Evolutionary conservation across 1,139 yeast species (phyloP).

Genomic region (Waltiozyma sp.): DNA sequence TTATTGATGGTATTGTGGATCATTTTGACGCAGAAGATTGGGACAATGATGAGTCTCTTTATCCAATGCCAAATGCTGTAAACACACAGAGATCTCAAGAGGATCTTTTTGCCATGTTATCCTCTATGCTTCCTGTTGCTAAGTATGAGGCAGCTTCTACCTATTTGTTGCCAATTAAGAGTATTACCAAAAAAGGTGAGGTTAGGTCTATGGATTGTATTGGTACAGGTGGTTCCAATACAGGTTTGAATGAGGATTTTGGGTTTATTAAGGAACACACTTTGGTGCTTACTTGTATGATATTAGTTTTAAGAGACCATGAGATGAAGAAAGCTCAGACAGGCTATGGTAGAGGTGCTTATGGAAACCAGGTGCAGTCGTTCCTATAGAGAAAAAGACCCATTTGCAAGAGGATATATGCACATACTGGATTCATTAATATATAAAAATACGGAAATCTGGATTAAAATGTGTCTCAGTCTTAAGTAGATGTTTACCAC

Average conservation of each 20-base stretch:
- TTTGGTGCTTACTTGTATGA: constrained; percentile 24
- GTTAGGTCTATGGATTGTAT: constrained; percentile 20
- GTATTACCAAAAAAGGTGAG: constrained; percentile 22
- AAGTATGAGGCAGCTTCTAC: constrained; percentile 19
- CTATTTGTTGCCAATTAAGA: constrained; percentile 18
- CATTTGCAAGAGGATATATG: too few species aligned
- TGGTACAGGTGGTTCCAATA: constrained; percentile 9
- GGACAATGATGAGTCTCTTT: constrained; percentile 2
- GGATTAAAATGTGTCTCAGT: too few species aligned
- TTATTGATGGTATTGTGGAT: constrained; percentile 11
- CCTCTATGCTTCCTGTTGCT: constrained; percentile 14
- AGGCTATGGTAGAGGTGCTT: neutral
- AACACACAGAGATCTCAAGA: constrained; percentile 2
- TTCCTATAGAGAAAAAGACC: neutral
- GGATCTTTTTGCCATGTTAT: constrained; percentile 1
- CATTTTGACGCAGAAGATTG: neutral
- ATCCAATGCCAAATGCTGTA: constrained; percentile 2
- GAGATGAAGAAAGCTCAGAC: constrained; percentile 3
- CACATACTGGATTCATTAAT: too few species aligned
- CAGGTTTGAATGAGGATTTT: constrained; percentile 7
- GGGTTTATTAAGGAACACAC: constrained; percentile 22
- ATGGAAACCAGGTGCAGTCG: neutral
- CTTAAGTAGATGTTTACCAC: too few species aligned
- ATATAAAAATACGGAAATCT: too few species aligned
- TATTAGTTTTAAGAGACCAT: constrained; percentile 22